Percentiles rank a stretch among this genome's conserved stretches.
These are phyloP conservation scores for Arthrobotrys entomopaga DNA, from an alignment of 2,329 filamentous ascomycete species.

Conservation along the genomic window DNA sequence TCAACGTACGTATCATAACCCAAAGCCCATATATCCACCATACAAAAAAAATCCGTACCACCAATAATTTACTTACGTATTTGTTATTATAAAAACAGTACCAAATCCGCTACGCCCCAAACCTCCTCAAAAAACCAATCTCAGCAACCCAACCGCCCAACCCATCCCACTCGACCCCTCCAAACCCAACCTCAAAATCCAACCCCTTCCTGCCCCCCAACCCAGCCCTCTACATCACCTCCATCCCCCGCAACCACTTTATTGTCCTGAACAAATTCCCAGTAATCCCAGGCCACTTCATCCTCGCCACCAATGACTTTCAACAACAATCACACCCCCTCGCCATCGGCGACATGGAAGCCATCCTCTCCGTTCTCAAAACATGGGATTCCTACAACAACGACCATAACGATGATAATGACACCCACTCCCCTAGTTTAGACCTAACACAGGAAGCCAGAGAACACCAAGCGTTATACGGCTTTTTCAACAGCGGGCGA, in stretches of 20 bases:
- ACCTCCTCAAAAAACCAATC: conserved; percentile 46
- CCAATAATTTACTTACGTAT: background rate
- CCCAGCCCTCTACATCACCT: conserved; percentile 35
- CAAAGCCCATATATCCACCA: background rate
- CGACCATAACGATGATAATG: background rate
- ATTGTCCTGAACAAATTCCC: conserved; percentile 81
- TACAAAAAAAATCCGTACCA: too few species aligned
- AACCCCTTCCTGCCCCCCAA: conserved; percentile 47
- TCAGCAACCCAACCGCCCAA: conserved; percentile 3
- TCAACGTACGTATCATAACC: conserved; percentile 28
- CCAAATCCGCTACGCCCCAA: conserved; percentile 52
- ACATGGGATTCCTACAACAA: conserved; percentile 17
- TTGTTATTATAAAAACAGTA: conserved; percentile 33
- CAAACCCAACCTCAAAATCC: conserved; percentile 20
- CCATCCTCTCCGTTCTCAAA: conserved; percentile 17
- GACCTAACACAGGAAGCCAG: background rate
- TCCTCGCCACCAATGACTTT: conserved; percentile 73
- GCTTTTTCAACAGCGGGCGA: conserved; percentile 57
- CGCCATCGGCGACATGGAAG: conserved; percentile 19
- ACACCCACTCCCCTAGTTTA: too few species aligned
- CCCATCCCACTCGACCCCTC: background rate
- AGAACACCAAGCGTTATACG: conserved; percentile 29
- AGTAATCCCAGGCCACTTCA: conserved; percentile 76
- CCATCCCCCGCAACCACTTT: conserved; percentile 68
- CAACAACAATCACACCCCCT: conserved; percentile 70